Conservation (phyloP, 169 alveolate species). For the Theileria parva region DNA sequence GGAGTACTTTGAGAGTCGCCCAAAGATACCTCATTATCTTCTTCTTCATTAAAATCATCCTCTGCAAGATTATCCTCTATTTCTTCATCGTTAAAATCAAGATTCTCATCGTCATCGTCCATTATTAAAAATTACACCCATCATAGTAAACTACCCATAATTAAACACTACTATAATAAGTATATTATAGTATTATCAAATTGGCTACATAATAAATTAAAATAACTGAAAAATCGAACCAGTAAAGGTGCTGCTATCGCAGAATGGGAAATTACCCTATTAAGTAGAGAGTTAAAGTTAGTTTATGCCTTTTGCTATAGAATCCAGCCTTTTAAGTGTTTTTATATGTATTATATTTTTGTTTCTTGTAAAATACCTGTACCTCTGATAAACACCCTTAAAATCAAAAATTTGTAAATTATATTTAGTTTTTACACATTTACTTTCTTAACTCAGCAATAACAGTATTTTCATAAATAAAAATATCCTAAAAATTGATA, state of each 20-base stretch:
- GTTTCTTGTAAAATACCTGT: not conserved
- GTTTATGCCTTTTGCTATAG: not conserved
- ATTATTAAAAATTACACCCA: not conserved
- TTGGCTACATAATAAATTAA: too few species aligned
- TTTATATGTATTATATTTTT: not conserved
- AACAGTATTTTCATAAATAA: not conserved
- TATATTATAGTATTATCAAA: too few species aligned
- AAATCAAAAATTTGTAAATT: not conserved
- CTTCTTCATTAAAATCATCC: slow-evolving; percentile 24
- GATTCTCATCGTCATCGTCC: not conserved
- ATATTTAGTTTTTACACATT: not conserved
- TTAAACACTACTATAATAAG: not conserved
- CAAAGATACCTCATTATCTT: slow-evolving; percentile 56
- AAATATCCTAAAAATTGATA: too few species aligned
- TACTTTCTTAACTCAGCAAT: not conserved
- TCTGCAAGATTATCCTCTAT: slow-evolving; percentile 13
- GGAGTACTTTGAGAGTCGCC: slow-evolving; percentile 63
- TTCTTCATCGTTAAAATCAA: not conserved
- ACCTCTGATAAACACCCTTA: not conserved
- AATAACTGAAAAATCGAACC: not conserved
- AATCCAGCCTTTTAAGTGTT: not conserved
- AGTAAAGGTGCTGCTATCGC: not conserved
- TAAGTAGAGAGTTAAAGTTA: too few species aligned
- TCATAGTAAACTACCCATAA: not conserved
- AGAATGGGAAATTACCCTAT: not conserved